These are phyloP conservation scores for Fusarium floridanum DNA, from an alignment of 2,329 filamentous ascomycete genomes.

Conservation along the genomic window DNA sequence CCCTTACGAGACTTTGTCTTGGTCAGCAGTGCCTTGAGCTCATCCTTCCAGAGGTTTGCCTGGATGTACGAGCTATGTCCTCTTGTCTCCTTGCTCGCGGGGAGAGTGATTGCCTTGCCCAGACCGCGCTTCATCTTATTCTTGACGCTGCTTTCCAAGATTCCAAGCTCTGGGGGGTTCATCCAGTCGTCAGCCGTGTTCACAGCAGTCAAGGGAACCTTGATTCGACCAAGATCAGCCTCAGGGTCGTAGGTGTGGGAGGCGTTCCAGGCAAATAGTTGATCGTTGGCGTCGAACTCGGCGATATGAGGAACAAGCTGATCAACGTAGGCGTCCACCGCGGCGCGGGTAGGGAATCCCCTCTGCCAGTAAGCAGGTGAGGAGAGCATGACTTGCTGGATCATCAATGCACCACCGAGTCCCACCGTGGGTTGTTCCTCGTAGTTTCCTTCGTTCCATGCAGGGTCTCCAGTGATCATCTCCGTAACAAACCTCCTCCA, in stretches of 20 bases:
- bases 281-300: conserved; percentile 23
- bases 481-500: conserved; percentile 31
- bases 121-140: conserved; percentile 19
- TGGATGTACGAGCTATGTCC: conserved; percentile 31
- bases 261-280: conserved; percentile 28
- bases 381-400: conserved; percentile 23
- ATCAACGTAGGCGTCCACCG: conserved; percentile 15
- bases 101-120: neutral
- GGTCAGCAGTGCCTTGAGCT: conserved; percentile 8
- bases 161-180: conserved; percentile 17
- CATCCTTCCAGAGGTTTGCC: conserved; percentile 28
- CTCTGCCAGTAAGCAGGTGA: conserved; percentile 25
- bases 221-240: conserved; percentile 3
- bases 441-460: conserved; percentile 18
- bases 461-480: conserved; percentile 19
- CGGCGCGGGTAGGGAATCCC: conserved; percentile 5
- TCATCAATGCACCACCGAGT: conserved; percentile 10
- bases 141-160: conserved; percentile 5
- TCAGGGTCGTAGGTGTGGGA: conserved; percentile 17
- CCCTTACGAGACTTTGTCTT: neutral
- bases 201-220: conserved; percentile 20
- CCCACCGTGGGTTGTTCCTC: conserved; percentile 2
- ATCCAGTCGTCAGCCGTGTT: conserved; percentile 33
- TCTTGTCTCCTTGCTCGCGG: conserved; percentile 14
- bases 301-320: neutral